Evolutionary conservation across 306 rosid species (phyloP).

Genomic region (Spatholobus suberectus): DNA sequence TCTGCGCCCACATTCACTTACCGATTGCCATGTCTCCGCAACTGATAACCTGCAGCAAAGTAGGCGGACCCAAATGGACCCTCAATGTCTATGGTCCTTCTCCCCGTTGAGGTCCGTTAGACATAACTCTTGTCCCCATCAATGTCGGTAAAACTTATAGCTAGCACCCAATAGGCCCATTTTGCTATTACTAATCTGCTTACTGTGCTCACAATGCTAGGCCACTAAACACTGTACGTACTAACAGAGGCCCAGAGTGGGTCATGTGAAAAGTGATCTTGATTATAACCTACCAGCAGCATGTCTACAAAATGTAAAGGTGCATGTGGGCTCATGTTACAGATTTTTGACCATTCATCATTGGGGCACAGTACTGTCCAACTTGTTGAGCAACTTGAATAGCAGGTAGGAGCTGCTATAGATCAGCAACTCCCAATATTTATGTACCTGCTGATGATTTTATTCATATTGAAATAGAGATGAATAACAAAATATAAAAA

Average conservation of each 20-base stretch:
- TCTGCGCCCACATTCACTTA: not conserved
- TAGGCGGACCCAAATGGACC: not conserved
- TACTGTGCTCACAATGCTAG: not conserved
- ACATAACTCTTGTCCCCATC: not conserved
- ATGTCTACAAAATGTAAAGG: not conserved
- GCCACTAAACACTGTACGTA: not conserved
- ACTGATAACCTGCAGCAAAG: not conserved
- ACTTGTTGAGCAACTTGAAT: not conserved
- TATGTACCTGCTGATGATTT: too few relatives aligned
- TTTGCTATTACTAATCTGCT: not conserved
- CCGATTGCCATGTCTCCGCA: not conserved
- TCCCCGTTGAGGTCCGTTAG: not conserved
- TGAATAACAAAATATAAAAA: too few relatives aligned
- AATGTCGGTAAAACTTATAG: not conserved
- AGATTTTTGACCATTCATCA: not conserved
- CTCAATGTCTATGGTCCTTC: not conserved
- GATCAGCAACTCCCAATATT: not conserved
- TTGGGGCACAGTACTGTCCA: not conserved
- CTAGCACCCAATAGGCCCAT: not conserved
- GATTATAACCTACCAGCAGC: not conserved
- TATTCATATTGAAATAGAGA: too few relatives aligned
- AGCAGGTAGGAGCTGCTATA: not conserved
- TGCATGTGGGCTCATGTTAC: not conserved
- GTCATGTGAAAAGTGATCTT: not conserved
- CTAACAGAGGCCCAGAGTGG: not conserved